phyloP scores from a whole-genome alignment of 2,329 filamentous ascomycete genomes.

The Metarhizium album region DNA sequence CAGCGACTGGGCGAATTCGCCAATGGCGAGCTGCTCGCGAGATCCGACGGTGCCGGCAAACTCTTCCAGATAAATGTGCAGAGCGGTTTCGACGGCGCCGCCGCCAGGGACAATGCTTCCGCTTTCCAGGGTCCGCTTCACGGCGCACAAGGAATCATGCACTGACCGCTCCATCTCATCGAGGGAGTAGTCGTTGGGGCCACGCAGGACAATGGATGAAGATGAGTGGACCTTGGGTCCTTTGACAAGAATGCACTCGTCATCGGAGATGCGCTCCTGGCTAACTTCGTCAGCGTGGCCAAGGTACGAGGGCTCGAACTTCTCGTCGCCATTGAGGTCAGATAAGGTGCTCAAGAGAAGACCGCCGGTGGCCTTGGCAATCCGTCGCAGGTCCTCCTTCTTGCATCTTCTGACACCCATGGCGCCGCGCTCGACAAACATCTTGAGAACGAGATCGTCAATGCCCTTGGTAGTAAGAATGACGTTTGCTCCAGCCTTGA shows the following conservation, averaged over 20 bases:
- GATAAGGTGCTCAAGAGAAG: constrained; percentile 88
- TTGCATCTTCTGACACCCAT: constrained; percentile 96
- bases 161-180: constrained; percentile 99
- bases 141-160: constrained; percentile 90
- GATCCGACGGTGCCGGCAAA: constrained; percentile 96
- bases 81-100: constrained; percentile 93
- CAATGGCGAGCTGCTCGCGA: constrained; percentile 93
- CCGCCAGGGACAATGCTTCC: constrained; percentile 94
- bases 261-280: constrained; percentile 98
- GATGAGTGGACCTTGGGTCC: constrained; percentile 91
- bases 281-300: constrained; percentile 89
- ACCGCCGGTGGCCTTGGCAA: constrained; percentile 91
- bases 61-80: constrained; percentile 98
- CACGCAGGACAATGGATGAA: constrained; percentile 90
- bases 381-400: constrained; percentile 93
- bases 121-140: constrained; percentile 94
- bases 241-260: constrained; percentile 95
- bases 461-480: constrained; percentile 97
- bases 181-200: constrained; percentile 89
- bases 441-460: constrained; percentile 88
- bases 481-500: constrained; percentile 95
- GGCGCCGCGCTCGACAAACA: constrained; percentile 86
- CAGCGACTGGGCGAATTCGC: constrained; percentile 90
- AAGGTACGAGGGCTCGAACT: constrained; percentile 82
- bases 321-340: constrained; percentile 94